Conservation (phyloP, 768 basidiomycete genomes). For the Astraeus odoratus region DNA sequence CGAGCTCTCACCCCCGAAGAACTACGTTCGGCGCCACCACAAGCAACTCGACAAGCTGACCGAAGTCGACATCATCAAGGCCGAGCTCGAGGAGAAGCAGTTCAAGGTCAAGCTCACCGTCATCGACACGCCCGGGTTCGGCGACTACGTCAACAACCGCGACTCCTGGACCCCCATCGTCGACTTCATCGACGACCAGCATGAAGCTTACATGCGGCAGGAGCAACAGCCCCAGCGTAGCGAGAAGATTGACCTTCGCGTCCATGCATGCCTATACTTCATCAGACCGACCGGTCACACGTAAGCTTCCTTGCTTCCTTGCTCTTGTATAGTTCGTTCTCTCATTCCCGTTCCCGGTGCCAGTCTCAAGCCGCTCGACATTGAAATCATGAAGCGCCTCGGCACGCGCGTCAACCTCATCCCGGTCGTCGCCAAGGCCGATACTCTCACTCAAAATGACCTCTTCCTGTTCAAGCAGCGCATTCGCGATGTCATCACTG, state of each 20-base stretch:
- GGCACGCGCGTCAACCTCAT: slow-evolving; percentile 98
- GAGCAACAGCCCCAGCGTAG: slow-evolving; percentile 96
- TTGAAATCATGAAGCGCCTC: slow-evolving; percentile 99
- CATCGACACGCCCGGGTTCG: slow-evolving; percentile 98
- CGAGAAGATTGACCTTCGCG: slow-evolving; percentile 92
- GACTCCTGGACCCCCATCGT: slow-evolving; percentile 98
- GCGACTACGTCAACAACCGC: slow-evolving; percentile 99
- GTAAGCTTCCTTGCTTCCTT: slow-evolving; percentile 40
- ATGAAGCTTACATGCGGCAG: slow-evolving; percentile 93
- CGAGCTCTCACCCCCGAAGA: slow-evolving; percentile 87
- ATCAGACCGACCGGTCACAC: slow-evolving; percentile 94
- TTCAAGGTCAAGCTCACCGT: slow-evolving; percentile 99
- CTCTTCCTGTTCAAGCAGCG: slow-evolving; percentile 88
- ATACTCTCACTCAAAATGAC: slow-evolving; percentile 93
- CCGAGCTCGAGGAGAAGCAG: slow-evolving; percentile 96
- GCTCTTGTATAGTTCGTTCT: not conserved
- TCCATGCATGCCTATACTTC: slow-evolving; percentile 97
- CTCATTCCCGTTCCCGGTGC: slow-evolving; percentile 5
- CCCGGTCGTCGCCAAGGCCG: slow-evolving; percentile 95
- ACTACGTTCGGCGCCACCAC: slow-evolving; percentile 80
- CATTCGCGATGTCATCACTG: slow-evolving; percentile 83
- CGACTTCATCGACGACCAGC: slow-evolving; percentile 96
- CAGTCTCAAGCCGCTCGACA: slow-evolving; percentile 90
- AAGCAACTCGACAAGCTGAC: slow-evolving; percentile 99
- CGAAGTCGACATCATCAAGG: slow-evolving; percentile 98